These are phyloP conservation scores for Metrosideros polymorpha DNA, from an alignment of 441 rosid species.

Conservation along the genomic window DNA sequence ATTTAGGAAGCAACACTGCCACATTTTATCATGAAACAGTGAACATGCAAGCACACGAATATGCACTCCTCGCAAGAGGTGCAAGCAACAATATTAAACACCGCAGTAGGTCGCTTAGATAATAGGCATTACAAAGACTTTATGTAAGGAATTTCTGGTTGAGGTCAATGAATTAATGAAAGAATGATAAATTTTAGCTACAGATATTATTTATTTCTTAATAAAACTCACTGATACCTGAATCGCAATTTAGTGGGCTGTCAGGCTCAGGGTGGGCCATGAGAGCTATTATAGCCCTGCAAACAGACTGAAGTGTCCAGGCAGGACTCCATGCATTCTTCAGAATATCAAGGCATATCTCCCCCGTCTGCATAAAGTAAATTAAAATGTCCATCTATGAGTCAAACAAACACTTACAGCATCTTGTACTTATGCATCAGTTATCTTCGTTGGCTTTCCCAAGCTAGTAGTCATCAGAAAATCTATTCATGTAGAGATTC, in stretches of 20 bases:
- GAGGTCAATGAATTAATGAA: not conserved
- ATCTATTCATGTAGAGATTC: not conserved
- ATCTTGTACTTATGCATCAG: not conserved
- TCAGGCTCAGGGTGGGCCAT: slow-evolving; percentile 99
- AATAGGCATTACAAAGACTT: not conserved
- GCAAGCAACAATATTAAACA: not conserved
- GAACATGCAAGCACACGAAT: not conserved
- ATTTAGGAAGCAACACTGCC: not conserved
- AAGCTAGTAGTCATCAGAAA: not conserved
- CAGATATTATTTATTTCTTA: not conserved
- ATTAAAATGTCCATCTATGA: not conserved
- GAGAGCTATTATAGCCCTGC: slow-evolving; percentile 94
- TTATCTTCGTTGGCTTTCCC: not conserved
- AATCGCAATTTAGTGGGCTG: slow-evolving; percentile 97
- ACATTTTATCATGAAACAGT: not conserved
- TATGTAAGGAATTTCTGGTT: not conserved
- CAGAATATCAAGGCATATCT: slow-evolving; percentile 94
- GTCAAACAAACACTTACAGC: not conserved
- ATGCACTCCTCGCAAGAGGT: not conserved
- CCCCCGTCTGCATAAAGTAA: slow-evolving; percentile 59
- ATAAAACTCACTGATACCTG: slow-evolving; percentile 31
- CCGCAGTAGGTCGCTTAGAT: not conserved
- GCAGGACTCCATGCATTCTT: slow-evolving; percentile 99
- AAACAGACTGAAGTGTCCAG: slow-evolving; percentile 85
- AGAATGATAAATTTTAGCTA: not conserved